Evolutionary conservation across 2,329 filamentous ascomycete genomes (phyloP).

Genomic region (Trematosphaeria pertusa): DNA sequence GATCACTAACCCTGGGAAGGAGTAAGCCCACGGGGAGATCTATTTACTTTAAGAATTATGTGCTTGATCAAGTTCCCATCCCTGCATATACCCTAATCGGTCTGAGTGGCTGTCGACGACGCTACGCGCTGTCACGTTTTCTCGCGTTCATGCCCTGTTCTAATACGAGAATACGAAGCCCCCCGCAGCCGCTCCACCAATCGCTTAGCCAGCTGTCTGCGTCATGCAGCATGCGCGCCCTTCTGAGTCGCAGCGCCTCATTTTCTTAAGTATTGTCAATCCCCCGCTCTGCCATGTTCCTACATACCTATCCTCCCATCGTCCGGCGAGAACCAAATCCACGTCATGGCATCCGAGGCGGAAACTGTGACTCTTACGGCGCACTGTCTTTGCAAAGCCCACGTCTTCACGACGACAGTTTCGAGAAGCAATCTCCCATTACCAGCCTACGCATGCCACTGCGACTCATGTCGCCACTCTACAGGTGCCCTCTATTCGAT

Average conservation of each 20-base stretch:
- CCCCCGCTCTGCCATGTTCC: too few relatives aligned
- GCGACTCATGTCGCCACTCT: conserved; percentile 57
- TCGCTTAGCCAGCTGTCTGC: neutral
- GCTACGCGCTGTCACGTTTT: conserved; percentile 12
- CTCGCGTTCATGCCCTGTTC: conserved; percentile 6
- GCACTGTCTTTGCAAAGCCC: conserved; percentile 56
- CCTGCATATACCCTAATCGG: too few relatives aligned
- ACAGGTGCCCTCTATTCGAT: conserved; percentile 54
- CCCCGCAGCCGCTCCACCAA: conserved; percentile 9
- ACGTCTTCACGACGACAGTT: conserved; percentile 50
- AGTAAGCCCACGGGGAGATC: too few relatives aligned
- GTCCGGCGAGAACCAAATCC: too few relatives aligned
- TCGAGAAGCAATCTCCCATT: conserved; percentile 51
- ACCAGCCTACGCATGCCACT: conserved; percentile 55
- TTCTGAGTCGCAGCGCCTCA: neutral
- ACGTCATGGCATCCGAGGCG: conserved; percentile 23
- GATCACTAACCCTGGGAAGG: conserved; percentile 12
- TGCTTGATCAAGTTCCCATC: too few relatives aligned
- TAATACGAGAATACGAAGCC: conserved; percentile 1
- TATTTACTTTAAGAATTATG: too few relatives aligned
- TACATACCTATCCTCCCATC: too few relatives aligned
- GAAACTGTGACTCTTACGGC: conserved; percentile 40
- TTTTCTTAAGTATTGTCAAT: neutral
- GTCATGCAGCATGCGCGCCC: conserved; percentile 1
- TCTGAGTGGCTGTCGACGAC: too few relatives aligned